Base-by-base conservation (phyloP, 2,329 filamentous ascomycete genomes). In the Penicillium sp. region DNA sequence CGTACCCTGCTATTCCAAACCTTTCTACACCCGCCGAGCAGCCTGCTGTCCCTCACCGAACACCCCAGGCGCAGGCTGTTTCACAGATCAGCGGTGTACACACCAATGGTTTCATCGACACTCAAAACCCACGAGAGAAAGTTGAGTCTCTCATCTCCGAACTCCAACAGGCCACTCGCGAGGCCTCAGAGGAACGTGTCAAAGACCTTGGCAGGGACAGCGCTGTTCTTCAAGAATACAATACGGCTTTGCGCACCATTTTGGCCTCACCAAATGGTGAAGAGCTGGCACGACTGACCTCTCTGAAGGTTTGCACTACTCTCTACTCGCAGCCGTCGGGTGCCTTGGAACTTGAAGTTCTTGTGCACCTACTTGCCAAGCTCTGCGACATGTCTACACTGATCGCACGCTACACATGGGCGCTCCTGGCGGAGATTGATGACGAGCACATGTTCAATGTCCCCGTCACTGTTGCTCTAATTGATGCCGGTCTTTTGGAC, bases 401-500 rank as follows among this genome's bases (percentile, higher is more conserved):
- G 33, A 84, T 85, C 42, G 83, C 83, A 39, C 80, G 84, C 48
- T 79, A 78, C 59, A 78, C 77, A 26, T 79, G 77, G 74, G 74
- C 77, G 29, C 68, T 78, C n/a, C 70, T 81, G 26, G 79, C 78
- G 0, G 78, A 80, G 58, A 73, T 79, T 52, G 83, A 87, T 53
- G 83, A 87, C 53, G 81, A 86, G 62, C 81, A 85, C 59, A 79
- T 88, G 63, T 85, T 86, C 71, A 88, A 88, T 62, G 80, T 86
- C 21, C 79, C 80, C 13, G 84, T 87, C 25, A 86, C 85, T 37
- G 78, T 86, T 50, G 81, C 83, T 50, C 77, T 89, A 31, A 81
- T 88, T 58, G 81, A 84, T 60, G 81, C 82, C 46, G 81, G 81
- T 10, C 74, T 89, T 33, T 77, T 89, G 65, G 85, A 88, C 59